Percentiles rank a stretch among this genome's conserved stretches.
phyloP scores from a whole-genome alignment of 345 rosid genomes.

The Salix viminalis region DNA sequence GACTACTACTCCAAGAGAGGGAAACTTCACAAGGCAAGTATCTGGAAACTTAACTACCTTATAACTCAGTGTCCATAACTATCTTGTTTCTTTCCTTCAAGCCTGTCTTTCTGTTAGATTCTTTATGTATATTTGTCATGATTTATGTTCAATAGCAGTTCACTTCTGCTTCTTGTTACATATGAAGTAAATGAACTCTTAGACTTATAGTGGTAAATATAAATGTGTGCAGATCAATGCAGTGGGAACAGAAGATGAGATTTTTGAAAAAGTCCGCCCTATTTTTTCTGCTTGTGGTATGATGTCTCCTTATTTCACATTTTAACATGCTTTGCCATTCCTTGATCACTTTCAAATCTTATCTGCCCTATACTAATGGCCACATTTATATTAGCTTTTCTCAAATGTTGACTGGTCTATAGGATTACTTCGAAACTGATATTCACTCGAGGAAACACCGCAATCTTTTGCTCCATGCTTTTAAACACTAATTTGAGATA shows the following conservation, averaged over 20 bases:
- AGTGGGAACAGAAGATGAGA: conserved; percentile 75
- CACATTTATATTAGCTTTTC: not conserved
- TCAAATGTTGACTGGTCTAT: not conserved
- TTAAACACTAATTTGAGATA: not conserved
- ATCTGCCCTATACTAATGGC: not conserved
- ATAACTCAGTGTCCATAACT: not conserved
- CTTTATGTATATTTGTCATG: not conserved
- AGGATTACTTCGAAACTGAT: not conserved
- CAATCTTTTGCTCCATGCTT: not conserved
- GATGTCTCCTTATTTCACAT: conserved; percentile 4
- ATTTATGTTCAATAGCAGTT: not conserved
- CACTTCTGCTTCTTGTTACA: not conserved
- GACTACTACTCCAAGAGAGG: conserved; percentile 69
- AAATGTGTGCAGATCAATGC: conserved; percentile 67
- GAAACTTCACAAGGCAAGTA: conserved; percentile 58
- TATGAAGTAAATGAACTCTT: not conserved
- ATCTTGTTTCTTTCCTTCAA: not conserved
- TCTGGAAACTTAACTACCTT: not conserved
- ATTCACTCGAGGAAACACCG: too few species aligned
- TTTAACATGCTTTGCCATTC: not conserved
- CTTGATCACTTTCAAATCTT: not conserved
- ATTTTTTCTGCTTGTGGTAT: conserved; percentile 59
- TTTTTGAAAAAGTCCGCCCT: conserved; percentile 66
- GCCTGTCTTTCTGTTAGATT: not conserved
- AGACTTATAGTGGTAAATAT: conserved; percentile 5